Evolutionary conservation across 108 stramenopile species (phyloP).

Genomic region (Nitzschia putrida): DNA sequence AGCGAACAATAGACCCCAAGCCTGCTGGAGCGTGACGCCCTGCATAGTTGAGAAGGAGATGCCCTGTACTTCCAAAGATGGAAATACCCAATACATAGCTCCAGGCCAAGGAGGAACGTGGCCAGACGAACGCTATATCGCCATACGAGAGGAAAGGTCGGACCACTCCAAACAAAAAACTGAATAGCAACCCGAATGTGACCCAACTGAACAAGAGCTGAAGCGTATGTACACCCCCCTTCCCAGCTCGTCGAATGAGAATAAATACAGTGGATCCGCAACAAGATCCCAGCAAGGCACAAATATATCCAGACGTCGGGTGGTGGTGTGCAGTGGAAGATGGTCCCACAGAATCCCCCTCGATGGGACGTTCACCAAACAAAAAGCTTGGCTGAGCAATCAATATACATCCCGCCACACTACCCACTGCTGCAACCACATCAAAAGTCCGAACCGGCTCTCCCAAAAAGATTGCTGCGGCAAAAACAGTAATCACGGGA

Average conservation of each 20-base stretch:
- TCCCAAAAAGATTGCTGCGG: slow-evolving; percentile 34
- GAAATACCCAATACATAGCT: slow-evolving; percentile 29
- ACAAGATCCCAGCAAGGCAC: slow-evolving; percentile 39
- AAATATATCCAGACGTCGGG: slow-evolving; percentile 42
- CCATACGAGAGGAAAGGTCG: not conserved
- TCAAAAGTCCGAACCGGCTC: slow-evolving; percentile 35
- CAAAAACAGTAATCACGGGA: slow-evolving; percentile 48
- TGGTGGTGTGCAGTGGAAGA: not conserved
- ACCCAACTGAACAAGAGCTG: slow-evolving; percentile 52
- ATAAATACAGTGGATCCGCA: slow-evolving; percentile 39
- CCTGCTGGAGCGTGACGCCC: slow-evolving; percentile 46
- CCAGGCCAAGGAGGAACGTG: slow-evolving; percentile 22
- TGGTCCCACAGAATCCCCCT: not conserved
- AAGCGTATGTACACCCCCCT: slow-evolving; percentile 47
- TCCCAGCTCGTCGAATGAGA: slow-evolving; percentile 53
- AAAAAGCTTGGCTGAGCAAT: slow-evolving; percentile 51
- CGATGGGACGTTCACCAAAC: slow-evolving; percentile 7
- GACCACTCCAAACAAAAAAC: slow-evolving; percentile 26
- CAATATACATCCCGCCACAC: slow-evolving; percentile 38
- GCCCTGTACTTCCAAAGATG: slow-evolving; percentile 30
- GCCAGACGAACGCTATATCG: slow-evolving; percentile 31
- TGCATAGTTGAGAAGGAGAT: slow-evolving; percentile 50
- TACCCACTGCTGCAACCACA: slow-evolving; percentile 31
- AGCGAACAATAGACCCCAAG: slow-evolving; percentile 36
- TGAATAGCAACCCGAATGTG: slow-evolving; percentile 45